These are phyloP conservation scores for Zasmidium cellare DNA, from an alignment of 2,329 filamentous ascomycete species.

Conservation along the genomic window DNA sequence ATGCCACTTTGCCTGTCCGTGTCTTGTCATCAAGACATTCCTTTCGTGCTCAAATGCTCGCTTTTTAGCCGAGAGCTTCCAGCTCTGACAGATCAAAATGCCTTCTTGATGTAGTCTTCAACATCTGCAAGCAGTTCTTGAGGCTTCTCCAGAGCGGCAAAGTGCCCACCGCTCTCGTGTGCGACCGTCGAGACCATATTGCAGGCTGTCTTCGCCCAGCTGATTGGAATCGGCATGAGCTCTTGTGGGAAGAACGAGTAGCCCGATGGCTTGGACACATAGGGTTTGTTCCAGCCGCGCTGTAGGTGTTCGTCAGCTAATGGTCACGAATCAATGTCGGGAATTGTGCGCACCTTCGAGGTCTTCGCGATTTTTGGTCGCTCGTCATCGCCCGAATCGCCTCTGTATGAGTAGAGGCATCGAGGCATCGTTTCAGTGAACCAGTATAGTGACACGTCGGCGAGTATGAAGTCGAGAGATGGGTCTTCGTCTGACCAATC, in stretches of 20 bases:
- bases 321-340: background rate
- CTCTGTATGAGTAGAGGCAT: background rate
- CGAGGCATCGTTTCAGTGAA: background rate
- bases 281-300: conserved; percentile 26
- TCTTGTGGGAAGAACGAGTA: conserved; percentile 48
- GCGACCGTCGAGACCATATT: conserved; percentile 41
- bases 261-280: conserved; percentile 44
- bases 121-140: conserved; percentile 31
- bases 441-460: conserved; percentile 1
- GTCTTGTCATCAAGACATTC: no score
- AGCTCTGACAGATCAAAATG: background rate
- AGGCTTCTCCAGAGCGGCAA: conserved; percentile 39
- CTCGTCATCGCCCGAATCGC: background rate
- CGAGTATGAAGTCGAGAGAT: background rate
- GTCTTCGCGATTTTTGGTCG: conserved; percentile 2
- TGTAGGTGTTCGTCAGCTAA: background rate
- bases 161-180: conserved; percentile 43
- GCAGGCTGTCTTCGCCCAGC: conserved; percentile 38
- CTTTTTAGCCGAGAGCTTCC: no score
- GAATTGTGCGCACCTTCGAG: background rate
- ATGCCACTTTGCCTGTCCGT: no score
- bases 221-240: conserved; percentile 39
- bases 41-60: no score
- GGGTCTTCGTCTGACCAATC: background rate
- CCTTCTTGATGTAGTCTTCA: conserved; percentile 26